A percentile compares a stretch with the other conserved stretches of the same genome.
Evolutionary conservation across 1,284 basidiomycete species (phyloP).

Genomic region (Leccinum subatratum): DNA sequence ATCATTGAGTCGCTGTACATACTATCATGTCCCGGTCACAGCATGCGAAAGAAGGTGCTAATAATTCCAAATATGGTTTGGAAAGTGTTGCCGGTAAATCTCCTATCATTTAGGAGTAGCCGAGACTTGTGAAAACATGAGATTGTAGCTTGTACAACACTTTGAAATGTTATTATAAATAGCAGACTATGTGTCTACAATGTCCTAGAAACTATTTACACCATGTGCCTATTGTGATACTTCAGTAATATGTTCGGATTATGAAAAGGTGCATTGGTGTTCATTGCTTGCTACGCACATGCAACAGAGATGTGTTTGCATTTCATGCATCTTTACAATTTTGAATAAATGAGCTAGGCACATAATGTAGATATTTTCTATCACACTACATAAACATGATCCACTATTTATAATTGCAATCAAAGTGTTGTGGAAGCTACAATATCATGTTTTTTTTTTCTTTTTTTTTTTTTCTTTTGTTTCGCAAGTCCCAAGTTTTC

Average conservation of each 20-base stretch:
- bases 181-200: background rate
- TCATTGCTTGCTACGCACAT: background rate
- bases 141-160: background rate
- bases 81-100: background rate
- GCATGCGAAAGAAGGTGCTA: too few species aligned
- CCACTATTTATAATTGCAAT: background rate
- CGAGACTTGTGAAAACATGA: background rate
- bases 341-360: background rate
- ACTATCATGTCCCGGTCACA: too few species aligned
- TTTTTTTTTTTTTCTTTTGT: background rate
- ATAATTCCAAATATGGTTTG: constrained; percentile 1
- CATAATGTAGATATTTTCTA: background rate
- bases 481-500: background rate
- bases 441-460: too few species aligned
- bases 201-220: background rate
- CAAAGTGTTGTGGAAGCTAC: background rate
- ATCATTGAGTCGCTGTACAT: too few species aligned
- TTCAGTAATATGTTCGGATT: background rate
- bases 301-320: background rate
- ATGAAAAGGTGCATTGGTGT: background rate
- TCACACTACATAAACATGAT: background rate
- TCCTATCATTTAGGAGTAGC: background rate
- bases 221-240: background rate
- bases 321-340: background rate
- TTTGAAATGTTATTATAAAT: background rate